Evolutionary conservation across 2,329 filamentous ascomycete genomes (phyloP), one percentile per base, ranked within the genome.

Genomic region (Fusarium sp.): DNA sequence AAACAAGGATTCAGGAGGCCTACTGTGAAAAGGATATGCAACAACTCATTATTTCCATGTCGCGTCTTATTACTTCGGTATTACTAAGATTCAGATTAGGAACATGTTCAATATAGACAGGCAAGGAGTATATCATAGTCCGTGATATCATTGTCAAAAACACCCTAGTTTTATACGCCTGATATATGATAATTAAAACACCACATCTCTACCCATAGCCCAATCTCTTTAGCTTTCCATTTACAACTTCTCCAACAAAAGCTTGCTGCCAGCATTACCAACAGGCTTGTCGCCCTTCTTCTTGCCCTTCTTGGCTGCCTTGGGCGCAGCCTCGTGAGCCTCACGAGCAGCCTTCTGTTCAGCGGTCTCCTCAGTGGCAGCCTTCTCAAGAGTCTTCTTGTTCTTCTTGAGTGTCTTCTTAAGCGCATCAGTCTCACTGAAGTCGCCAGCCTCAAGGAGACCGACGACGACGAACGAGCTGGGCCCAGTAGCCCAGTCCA

Each of bases 381-480:
- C 90, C 78, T 87, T 89, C 76, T 93, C 85, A 59, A 97, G 82
- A 64, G 83, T 82, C 81, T 91, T 90, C 84, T 89, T 92, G 72
- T 90, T 88, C 82, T 92, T 91, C 82, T 89, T 91, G 72, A 98
- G 81, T 16, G 84, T 87, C 78, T 90, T 89, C 76, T 90, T 83
- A 55, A 97, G 82, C 74, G 92, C 90, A 18, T 86, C 85, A 74
- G 86, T 89, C 73, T 89, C 85, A 27, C 84, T 84, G 74, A 96
- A 96, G 61, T 89, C 89, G 23, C 87, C 84, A 0, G 91, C 88
- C 81, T 98, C 95, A 7, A 94, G 80, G 71, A 98, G 82, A 18
- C 90, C 92, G 27, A 98, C 87, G 6, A 98, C 86, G 13, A 97
- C 93, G 74, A 97, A 98, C 2, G 92, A 93, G 72, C 93, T 94